phyloP scores from a whole-genome alignment of 139 green algal species.

The Klebsormidium nitens region DNA sequence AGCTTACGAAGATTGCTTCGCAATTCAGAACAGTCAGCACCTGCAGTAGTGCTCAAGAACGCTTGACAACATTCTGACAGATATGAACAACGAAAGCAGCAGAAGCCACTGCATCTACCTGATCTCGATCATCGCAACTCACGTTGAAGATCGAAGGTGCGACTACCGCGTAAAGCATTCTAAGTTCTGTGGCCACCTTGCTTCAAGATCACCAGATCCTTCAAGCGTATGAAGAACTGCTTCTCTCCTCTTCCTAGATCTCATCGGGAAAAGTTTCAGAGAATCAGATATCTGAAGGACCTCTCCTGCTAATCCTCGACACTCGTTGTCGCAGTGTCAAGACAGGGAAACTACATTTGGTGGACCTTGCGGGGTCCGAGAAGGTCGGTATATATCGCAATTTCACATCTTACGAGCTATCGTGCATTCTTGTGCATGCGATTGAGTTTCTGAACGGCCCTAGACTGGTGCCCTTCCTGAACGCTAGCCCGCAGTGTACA shows the following conservation, averaged over 20 bases:
- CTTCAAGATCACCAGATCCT: background rate
- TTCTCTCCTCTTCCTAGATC: background rate
- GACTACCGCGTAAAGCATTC: background rate
- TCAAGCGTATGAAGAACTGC: background rate
- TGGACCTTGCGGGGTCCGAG: constrained; percentile 43
- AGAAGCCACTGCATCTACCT: constrained; percentile 32
- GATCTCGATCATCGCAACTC: constrained; percentile 14
- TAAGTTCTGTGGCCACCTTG: background rate
- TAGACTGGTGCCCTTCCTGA: too few relatives aligned
- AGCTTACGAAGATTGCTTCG: background rate
- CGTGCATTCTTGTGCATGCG: too few relatives aligned
- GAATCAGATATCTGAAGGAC: background rate
- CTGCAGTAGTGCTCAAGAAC: too few relatives aligned
- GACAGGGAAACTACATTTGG: constrained; percentile 34
- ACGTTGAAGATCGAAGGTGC: background rate
- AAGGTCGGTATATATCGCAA: constrained; percentile 31
- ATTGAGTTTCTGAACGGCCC: too few relatives aligned
- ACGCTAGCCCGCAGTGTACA: too few relatives aligned
- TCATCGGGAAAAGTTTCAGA: background rate
- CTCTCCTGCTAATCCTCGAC: background rate
- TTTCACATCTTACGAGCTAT: background rate
- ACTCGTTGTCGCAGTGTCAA: constrained; percentile 14
- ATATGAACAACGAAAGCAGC: constrained; percentile 40
- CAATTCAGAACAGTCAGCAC: too few relatives aligned
- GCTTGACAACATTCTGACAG: constrained; percentile 1